A percentile compares a stretch with the other conserved stretches of the same genome.
These are phyloP conservation scores for Colletotrichum sublineola DNA, from an alignment of 2,329 filamentous ascomycete genomes.

Conservation along the genomic window DNA sequence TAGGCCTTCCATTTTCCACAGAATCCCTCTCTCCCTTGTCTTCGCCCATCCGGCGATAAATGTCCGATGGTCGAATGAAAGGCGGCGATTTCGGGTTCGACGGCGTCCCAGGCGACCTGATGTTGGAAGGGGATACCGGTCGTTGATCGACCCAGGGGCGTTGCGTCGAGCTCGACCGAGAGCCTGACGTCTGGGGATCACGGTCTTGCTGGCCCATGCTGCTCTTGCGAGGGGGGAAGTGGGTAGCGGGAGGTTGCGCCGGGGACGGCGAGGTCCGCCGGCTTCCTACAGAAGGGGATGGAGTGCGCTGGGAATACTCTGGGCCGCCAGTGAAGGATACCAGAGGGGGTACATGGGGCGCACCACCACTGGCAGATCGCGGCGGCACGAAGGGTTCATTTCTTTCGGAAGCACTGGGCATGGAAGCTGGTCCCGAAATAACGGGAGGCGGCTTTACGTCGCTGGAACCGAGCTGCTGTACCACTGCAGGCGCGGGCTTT, in stretches of 20 bases:
- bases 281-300: slow-evolving; percentile 30
- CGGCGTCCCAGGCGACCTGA: slow-evolving; percentile 52
- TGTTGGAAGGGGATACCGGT: slow-evolving; percentile 55
- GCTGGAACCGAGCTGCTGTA: slow-evolving; percentile 29
- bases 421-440: slow-evolving; percentile 26
- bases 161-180: slow-evolving; percentile 49
- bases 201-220: slow-evolving; percentile 65
- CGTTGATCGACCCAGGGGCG: slow-evolving; percentile 53
- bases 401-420: slow-evolving; percentile 37
- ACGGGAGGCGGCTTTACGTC: slow-evolving; percentile 18
- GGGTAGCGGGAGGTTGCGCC: slow-evolving; percentile 50
- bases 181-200: slow-evolving; percentile 45
- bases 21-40: slow-evolving; percentile 71
- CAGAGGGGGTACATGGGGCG: background rate
- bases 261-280: slow-evolving; percentile 27
- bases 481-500: slow-evolving; percentile 21
- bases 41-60: slow-evolving; percentile 80
- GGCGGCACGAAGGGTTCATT: slow-evolving; percentile 45
- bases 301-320: slow-evolving; percentile 22
- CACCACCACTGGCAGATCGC: slow-evolving; percentile 39
- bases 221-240: slow-evolving; percentile 72
- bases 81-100: slow-evolving; percentile 69
- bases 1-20: slow-evolving; percentile 69
- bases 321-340: slow-evolving; percentile 31
- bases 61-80: slow-evolving; percentile 81